Evolutionary conservation across 1,139 yeast species (phyloP), one percentile per base, ranked within the genome.

Genomic region (Lodderomyces oxycetoniae): DNA sequence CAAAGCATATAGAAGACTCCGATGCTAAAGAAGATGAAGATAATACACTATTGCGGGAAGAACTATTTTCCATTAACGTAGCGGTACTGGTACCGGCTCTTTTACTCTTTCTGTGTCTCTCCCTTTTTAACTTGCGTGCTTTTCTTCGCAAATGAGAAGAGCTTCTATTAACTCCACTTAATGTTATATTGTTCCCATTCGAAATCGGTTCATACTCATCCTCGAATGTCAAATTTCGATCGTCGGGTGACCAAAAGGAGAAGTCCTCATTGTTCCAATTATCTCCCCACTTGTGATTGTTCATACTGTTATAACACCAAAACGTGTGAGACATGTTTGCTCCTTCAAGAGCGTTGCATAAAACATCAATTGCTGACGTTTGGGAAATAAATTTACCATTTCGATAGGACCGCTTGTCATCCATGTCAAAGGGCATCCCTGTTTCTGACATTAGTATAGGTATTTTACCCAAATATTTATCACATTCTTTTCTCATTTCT

Each of bases 361-460:
- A 57, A 0, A 96, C 95, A 61, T 89, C 96, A 56, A 86, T 61
- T 0, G 96, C 96, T 5, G 74, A 66, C 3, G 84, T 80, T 50
- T 89, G 97, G 1, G 86, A 71, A 9, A 67, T 57, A 51, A 77
- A 88, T 41, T 77, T 73, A 1, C 89, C 87, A 36, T 67, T 69
- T 1, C 54, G 52, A 50, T 74, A 88, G 0, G 96, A 85, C 30
- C 61, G 63, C 48, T 81, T 82, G 39, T 74, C 70, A 53, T 89
- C 91, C 95, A 89, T 84, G 55, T 91, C 96, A 55, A 80, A 87
- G 2, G 98, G 97, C 80, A 89, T 85, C 3, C 98, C 98, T n/a
- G 91, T 88, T 57, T 89, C 98, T 1, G 95, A 79, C 68, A 91
- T 77, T 27, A 89, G 61, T 5, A 83, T 73, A 0, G 95, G 95